These are phyloP conservation scores for Ganoderma boninense DNA, from an alignment of 1,284 basidiomycete genomes.

Conservation along the genomic window DNA sequence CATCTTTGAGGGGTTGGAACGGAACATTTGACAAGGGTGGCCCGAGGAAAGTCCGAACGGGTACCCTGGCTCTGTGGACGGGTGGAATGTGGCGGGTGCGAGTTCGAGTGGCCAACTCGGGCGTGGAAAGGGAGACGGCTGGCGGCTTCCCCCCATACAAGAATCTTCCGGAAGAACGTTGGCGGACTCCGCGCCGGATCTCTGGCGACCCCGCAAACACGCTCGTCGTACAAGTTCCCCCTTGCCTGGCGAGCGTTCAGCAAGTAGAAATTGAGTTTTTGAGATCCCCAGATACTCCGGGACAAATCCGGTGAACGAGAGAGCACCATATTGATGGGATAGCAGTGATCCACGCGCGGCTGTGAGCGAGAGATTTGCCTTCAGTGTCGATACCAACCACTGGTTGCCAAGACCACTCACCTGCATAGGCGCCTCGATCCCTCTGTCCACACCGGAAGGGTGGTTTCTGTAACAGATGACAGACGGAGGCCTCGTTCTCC, in stretches of 20 bases:
- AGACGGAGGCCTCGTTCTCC: neutral
- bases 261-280: conserved; percentile 25
- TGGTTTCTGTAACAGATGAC: neutral
- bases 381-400: conserved; percentile 3
- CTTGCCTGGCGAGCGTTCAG: conserved; percentile 9
- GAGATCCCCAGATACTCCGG: conserved; percentile 31
- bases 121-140: conserved; percentile 23
- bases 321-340: conserved; percentile 1
- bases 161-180: conserved; percentile 25
- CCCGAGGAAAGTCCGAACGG: conserved; percentile 43
- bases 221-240: conserved; percentile 4
- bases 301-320: conserved; percentile 20
- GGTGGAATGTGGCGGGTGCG: conserved; percentile 20
- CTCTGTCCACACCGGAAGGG: neutral
- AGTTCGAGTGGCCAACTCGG: conserved; percentile 12
- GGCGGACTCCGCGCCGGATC: conserved; percentile 4
- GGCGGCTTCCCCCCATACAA: conserved; percentile 21
- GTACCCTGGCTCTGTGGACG: conserved; percentile 22
- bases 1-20: conserved; percentile 41
- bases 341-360: neutral
- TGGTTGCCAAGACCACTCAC: conserved; percentile 11
- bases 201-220: conserved; percentile 1
- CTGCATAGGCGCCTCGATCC: neutral
- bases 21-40: conserved; percentile 41
- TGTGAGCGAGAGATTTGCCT: conserved; percentile 7